These are phyloP conservation scores for Pleurotus citrinopileatus DNA, from an alignment of 768 basidiomycete genomes.

Conservation along the genomic window DNA sequence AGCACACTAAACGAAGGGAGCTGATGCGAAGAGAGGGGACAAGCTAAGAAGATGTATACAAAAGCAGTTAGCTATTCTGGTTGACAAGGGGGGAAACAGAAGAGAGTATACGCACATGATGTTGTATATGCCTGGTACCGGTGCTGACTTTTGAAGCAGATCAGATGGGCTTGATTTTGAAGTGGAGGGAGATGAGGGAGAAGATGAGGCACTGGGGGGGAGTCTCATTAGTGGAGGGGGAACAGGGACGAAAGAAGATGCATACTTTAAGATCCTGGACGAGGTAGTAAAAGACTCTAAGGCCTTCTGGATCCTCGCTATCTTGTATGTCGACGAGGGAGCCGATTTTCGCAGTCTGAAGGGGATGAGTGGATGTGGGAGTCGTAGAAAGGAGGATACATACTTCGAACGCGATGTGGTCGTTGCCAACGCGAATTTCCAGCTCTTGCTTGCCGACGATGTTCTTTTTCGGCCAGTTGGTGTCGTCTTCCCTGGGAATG, in stretches of 20 bases:
- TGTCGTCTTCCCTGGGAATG: slow-evolving; percentile 86
- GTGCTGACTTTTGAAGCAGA: neutral
- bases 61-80: too few species aligned
- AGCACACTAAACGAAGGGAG: neutral
- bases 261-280: slow-evolving; percentile 95
- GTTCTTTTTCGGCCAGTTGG: slow-evolving; percentile 98
- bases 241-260: neutral
- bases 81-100: neutral
- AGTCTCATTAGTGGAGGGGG: slow-evolving; percentile 4
- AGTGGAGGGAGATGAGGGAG: slow-evolving; percentile 96
- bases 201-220: slow-evolving; percentile 86
- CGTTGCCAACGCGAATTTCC: slow-evolving; percentile 90
- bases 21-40: neutral
- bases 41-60: too few species aligned
- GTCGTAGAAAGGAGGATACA: slow-evolving; percentile 17
- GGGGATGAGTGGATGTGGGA: neutral
- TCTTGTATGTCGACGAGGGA: slow-evolving; percentile 96
- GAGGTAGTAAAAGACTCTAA: slow-evolving; percentile 97
- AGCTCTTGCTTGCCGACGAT: slow-evolving; percentile 98
- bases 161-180: slow-evolving; percentile 99
- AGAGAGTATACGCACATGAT: neutral
- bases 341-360: slow-evolving; percentile 95
- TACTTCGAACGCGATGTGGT: slow-evolving; percentile 97
- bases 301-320: slow-evolving; percentile 94
- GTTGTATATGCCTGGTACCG: neutral